A percentile compares a stretch with the other conserved stretches of the same genome.
phyloP scores from a whole-genome alignment of 225 moss, liverwort and hornwort genomes.

The Straminergon stramineum region DNA sequence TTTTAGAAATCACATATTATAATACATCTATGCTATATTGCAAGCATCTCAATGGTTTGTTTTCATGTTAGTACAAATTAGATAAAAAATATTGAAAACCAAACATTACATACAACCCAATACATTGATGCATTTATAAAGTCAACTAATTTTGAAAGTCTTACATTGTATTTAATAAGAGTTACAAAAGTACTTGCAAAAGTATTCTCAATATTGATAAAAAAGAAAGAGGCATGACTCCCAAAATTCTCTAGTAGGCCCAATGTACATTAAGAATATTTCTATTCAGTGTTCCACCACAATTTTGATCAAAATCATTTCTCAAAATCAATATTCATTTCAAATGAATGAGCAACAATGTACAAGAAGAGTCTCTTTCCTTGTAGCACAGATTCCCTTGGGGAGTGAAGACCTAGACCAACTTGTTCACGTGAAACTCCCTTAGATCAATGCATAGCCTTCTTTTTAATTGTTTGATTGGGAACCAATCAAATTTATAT shows the following conservation, averaged over 20 bases:
- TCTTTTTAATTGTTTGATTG: fast-evolving
- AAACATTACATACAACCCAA: too few species aligned
- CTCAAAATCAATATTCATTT: neutral
- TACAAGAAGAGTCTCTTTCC: too few species aligned
- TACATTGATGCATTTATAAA: neutral
- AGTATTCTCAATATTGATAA: too few species aligned
- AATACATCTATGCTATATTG: neutral
- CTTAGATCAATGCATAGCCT: neutral
- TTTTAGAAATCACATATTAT: neutral
- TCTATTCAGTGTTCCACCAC: too few species aligned
- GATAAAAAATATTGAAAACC: neutral
- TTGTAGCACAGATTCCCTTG: fast-evolving
- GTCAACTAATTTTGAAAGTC: neutral
- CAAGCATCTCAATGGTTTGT: neutral
- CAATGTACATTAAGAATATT: too few species aligned
- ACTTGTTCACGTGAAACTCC: too few species aligned
- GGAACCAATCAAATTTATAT: neutral
- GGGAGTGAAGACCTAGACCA: fast-evolving
- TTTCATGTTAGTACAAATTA: neutral
- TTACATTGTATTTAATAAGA: neutral
- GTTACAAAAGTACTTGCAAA: neutral
- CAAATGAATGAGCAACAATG: neutral
- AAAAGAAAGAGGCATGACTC: neutral
- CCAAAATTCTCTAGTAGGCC: fast-evolving
- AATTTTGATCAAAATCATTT: neutral